Base-by-base conservation (phyloP, 441 rosid species). In the Arabidopsis lyrata region DNA sequence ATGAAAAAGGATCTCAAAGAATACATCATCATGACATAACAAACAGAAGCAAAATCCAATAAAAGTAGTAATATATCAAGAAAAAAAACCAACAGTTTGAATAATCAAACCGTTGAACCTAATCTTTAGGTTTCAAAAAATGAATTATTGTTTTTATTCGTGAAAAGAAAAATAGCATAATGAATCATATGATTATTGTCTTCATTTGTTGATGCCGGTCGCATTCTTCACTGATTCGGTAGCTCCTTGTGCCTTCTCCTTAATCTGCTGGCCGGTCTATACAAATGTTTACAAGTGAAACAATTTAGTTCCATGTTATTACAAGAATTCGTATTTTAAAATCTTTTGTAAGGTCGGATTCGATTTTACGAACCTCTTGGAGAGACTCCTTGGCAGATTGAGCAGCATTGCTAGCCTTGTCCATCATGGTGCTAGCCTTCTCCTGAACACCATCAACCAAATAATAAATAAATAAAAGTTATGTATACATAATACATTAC, bases 181-280 rank as follows among this genome's bases (percentile, higher is more conserved):
- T 29, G 11, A 39, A 47, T 31, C 3, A 32, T 0, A 41, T 16
- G 45, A 32, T 22, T 32, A 48, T 16, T 41, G 44, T 48, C 64
- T 75, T 88, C 79, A 87, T 15, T 90, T 90, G 82, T 85, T 92
- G 74, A 81, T 63, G 27, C 91, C 91, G 13, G 91, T 87, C 12
- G 91, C 92, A 64, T 87, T 68, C 86, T 83, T 90, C 58, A 82
- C 86, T 7, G 92, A 83, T 12, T 87, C 89, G 35, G 85, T 81
- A 27, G 93, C 95, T 42, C 83, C 92, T 48, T 80, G 81, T 72
- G 95, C 90, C 73, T 84, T 84, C 5, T 53, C 80, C 78, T 80
- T 79, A 68, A 86, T 32, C 83, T 83, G 84, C 80, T 84, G 81
- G 8, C 93, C 90, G 13, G 89, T 82, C 97, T 90, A 38, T 29